Conservation (phyloP, 31 red algal genomes). For the Endocladia muricata region DNA sequence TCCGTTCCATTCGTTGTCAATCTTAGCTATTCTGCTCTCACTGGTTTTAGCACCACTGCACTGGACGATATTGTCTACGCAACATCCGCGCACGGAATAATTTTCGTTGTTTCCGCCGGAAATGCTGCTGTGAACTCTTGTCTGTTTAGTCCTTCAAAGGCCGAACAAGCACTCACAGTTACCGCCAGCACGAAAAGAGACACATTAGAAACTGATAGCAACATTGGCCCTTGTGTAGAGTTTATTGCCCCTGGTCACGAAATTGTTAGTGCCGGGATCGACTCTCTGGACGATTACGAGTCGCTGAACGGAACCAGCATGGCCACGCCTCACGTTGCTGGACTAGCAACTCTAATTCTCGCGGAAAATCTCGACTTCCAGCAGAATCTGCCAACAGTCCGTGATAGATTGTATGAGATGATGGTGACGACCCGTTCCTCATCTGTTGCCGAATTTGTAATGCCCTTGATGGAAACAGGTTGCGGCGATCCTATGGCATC, state of each 20-base stretch:
- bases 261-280: conserved; percentile 46
- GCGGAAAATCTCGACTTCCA: conserved; percentile 39
- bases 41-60: conserved; percentile 19
- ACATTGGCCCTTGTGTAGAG: conserved; percentile 51
- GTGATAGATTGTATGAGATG: conserved; percentile 27
- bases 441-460: conserved; percentile 19
- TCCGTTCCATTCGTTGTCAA: conserved; percentile 50
- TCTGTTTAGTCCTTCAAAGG: conserved; percentile 53
- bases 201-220: conserved; percentile 24
- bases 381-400: background rate
- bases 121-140: conserved; percentile 57
- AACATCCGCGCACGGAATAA: conserved; percentile 26
- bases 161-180: conserved; percentile 38
- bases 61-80: conserved; percentile 52
- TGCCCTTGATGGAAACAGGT: conserved; percentile 32
- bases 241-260: conserved; percentile 53
- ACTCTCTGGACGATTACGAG: conserved; percentile 22
- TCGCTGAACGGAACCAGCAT: conserved; percentile 59
- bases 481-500: too few species aligned
- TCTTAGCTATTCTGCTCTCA: conserved; percentile 47
- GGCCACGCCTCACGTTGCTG: conserved; percentile 63
- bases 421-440: conserved; percentile 16
- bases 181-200: conserved; percentile 24
- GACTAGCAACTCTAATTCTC: conserved; percentile 53
- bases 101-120: conserved; percentile 50